Conservation (phyloP, 2,329 filamentous ascomycete genomes). For the Bipolaris bicolor region DNA sequence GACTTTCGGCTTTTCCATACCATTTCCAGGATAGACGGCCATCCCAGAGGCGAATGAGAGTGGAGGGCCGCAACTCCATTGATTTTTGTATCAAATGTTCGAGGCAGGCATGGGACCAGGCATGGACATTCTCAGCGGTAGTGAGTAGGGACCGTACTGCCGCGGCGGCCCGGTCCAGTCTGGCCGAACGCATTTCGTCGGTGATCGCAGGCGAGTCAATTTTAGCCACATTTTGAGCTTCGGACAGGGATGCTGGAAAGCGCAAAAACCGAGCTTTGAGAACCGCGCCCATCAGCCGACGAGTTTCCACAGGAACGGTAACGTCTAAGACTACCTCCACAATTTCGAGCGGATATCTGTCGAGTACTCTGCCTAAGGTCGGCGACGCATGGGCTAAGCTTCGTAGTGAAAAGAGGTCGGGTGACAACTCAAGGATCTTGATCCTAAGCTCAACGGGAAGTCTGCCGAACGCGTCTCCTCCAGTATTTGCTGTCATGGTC, state of each 20-base stretch:
- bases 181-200: background rate
- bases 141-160: conserved; percentile 10
- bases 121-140: conserved; percentile 8
- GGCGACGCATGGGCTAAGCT: conserved; percentile 13
- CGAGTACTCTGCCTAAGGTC: conserved; percentile 10
- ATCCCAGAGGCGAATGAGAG: background rate
- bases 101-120: conserved; percentile 15
- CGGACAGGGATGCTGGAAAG: conserved; percentile 1
- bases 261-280: conserved; percentile 1
- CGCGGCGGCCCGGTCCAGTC: conserved; percentile 4
- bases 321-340: conserved; percentile 7
- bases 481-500: conserved; percentile 1
- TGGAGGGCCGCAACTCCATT: conserved; percentile 11
- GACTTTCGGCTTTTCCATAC: conserved; percentile 13
- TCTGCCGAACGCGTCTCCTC: conserved; percentile 10
- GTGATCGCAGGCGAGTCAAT: background rate
- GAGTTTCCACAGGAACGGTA: conserved; percentile 8
- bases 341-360: conserved; percentile 19
- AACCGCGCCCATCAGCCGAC: background rate
- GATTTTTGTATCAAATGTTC: conserved; percentile 16
- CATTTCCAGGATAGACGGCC: background rate
- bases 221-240: conserved; percentile 3
- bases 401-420: conserved; percentile 9
- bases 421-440: conserved; percentile 11
- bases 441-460: conserved; percentile 16